phyloP scores from a whole-genome alignment of 2,329 filamentous ascomycete genomes.

The Colletotrichum simmondsii region DNA sequence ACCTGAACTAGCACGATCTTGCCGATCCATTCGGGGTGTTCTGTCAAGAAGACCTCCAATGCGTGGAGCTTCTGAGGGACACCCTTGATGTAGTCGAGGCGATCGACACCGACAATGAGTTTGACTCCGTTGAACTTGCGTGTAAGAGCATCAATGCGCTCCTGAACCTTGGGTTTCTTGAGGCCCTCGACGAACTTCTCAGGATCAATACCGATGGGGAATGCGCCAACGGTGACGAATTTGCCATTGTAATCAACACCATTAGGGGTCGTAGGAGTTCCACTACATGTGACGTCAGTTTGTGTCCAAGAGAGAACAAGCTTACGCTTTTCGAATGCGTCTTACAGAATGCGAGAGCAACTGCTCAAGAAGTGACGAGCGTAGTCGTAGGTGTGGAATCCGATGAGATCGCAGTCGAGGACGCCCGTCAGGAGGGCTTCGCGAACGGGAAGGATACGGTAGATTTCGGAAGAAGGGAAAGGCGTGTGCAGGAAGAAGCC shows the following conservation, averaged over 20 bases:
- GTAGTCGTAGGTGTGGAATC: conserved; percentile 99
- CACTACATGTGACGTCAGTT: conserved; percentile 47
- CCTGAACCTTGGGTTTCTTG: conserved; percentile 85
- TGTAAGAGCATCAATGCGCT: conserved; percentile 85
- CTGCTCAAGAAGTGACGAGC: conserved; percentile 97
- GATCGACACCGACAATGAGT: conserved; percentile 95
- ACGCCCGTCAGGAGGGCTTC: conserved; percentile 89
- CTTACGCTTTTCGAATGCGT: conserved; percentile 16
- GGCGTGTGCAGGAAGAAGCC: conserved; percentile 98
- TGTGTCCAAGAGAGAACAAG: neutral
- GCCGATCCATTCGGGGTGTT: conserved; percentile 98
- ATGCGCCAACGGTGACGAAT: conserved; percentile 91
- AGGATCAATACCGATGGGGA: conserved; percentile 97
- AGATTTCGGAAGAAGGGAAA: conserved; percentile 97
- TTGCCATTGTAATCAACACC: conserved; percentile 91
- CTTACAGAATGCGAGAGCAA: conserved; percentile 90
- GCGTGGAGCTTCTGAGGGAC: conserved; percentile 98
- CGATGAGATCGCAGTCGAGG: conserved; percentile 92
- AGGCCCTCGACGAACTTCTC: conserved; percentile 95
- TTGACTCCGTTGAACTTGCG: conserved; percentile 96
- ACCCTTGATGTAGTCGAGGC: conserved; percentile 98
- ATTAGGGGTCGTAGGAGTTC: conserved; percentile 85
- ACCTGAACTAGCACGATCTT: conserved; percentile 97
- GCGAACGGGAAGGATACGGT: conserved; percentile 92
- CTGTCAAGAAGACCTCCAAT: conserved; percentile 94